Evolutionary conservation across 768 basidiomycete species (phyloP).

Genomic region (Calvatia gigantea): DNA sequence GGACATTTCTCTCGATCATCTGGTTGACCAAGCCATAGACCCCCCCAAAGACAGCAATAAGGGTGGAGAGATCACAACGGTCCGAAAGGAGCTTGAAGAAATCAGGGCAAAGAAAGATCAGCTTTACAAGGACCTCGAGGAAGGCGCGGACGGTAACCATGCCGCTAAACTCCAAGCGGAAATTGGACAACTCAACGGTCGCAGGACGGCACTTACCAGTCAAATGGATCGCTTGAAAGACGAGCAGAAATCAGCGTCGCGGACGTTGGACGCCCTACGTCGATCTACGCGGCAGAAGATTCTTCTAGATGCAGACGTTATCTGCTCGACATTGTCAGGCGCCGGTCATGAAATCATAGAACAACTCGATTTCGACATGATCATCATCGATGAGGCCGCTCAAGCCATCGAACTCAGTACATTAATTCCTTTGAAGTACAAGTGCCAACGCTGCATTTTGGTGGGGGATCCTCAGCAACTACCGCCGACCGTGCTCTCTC

Average conservation of each 20-base stretch:
- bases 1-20: conserved; percentile 82
- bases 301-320: conserved; percentile 86
- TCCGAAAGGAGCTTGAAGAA: conserved; percentile 67
- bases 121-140: conserved; percentile 57
- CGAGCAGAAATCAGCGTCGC: conserved; percentile 73
- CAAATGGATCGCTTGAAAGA: conserved; percentile 78
- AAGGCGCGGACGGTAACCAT: conserved; percentile 55
- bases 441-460: conserved; percentile 80
- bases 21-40: conserved; percentile 78
- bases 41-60: conserved; percentile 30
- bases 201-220: conserved; percentile 59
- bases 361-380: conserved; percentile 85
- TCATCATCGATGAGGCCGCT: conserved; percentile 97
- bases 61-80: conserved; percentile 41
- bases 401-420: conserved; percentile 95
- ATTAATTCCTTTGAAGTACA: conserved; percentile 91
- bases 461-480: conserved; percentile 96
- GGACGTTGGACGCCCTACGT: conserved; percentile 79
- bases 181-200: conserved; percentile 57
- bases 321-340: conserved; percentile 92
- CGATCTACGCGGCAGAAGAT: conserved; percentile 72
- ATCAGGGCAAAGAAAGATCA: conserved; percentile 56
- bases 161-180: conserved; percentile 63
- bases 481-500: conserved; percentile 77
- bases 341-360: conserved; percentile 87